Evolutionary conservation across 768 basidiomycete species (phyloP).

Genomic region (Collybiopsis luxurians): DNA sequence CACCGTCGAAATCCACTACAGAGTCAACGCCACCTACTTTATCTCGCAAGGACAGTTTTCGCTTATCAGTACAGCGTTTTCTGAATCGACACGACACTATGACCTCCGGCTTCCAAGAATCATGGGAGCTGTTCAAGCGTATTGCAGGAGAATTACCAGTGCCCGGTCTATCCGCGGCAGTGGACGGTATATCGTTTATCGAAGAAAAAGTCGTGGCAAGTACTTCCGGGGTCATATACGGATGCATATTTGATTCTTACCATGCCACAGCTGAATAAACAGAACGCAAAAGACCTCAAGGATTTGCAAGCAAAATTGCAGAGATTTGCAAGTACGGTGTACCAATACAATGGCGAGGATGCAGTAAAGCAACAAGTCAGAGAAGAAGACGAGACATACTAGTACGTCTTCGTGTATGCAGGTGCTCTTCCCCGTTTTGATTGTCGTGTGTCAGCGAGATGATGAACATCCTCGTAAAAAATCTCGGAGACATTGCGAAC

Average conservation of each 20-base stretch:
- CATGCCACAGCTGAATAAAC: background rate
- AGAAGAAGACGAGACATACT: background rate
- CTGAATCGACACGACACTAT: background rate
- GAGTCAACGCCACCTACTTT: too few relatives aligned
- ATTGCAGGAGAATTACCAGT: background rate
- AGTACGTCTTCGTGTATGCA: background rate
- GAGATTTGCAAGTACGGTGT: background rate
- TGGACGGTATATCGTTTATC: background rate
- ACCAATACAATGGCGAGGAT: background rate
- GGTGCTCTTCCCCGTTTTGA: background rate
- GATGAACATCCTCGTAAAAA: conserved; percentile 1
- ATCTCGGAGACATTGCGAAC: background rate
- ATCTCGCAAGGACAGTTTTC: too few relatives aligned
- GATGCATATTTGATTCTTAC: background rate
- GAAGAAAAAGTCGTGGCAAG: background rate
- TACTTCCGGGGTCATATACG: background rate
- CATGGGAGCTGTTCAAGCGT: background rate
- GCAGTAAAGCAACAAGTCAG: background rate
- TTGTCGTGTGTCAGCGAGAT: background rate
- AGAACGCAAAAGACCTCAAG: background rate
- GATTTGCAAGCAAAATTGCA: background rate
- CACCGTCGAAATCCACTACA: too few relatives aligned
- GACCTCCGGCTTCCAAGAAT: background rate
- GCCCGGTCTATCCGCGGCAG: background rate
- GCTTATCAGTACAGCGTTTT: too few relatives aligned